These are phyloP conservation scores for Megacollybia marginata DNA, from an alignment of 768 basidiomycete genomes.

Conservation along the genomic window DNA sequence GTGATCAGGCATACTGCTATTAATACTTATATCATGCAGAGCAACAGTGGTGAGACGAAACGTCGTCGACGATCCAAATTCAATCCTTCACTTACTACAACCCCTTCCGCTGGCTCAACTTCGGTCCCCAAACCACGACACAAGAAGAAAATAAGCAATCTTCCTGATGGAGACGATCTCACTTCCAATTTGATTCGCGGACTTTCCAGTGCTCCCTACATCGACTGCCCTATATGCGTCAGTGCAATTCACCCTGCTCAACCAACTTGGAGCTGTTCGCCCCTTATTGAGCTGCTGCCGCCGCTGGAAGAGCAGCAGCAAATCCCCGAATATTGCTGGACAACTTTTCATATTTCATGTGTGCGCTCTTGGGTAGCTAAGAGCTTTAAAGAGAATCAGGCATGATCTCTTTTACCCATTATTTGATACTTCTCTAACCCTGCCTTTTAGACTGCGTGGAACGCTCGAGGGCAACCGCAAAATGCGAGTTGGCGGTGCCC, in stretches of 20 bases:
- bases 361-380: slow-evolving; percentile 84
- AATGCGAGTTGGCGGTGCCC: slow-evolving; percentile 86
- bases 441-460: slow-evolving; percentile 45
- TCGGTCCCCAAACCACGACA: no score
- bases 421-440: no score
- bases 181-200: slow-evolving; percentile 65
- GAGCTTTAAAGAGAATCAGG: slow-evolving; percentile 64
- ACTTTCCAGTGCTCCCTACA: slow-evolving; percentile 62
- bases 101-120: no score
- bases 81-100: no score
- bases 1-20: no score
- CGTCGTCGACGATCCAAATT: no score
- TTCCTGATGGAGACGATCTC: slow-evolving; percentile 49
- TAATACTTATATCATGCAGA: no score
- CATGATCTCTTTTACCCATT: no score
- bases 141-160: no score
- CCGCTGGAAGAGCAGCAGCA: no score
- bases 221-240: slow-evolving; percentile 84
- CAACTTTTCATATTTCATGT: slow-evolving; percentile 85
- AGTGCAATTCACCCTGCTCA: slow-evolving; percentile 70
- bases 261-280: slow-evolving; percentile 83
- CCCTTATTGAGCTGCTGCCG: slow-evolving; percentile 26
- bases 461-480: slow-evolving; percentile 54
- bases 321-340: slow-evolving; percentile 70
- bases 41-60: no score